phyloP scores from a whole-genome alignment of 768 basidiomycete species.

The Boletus subparvulus region DNA sequence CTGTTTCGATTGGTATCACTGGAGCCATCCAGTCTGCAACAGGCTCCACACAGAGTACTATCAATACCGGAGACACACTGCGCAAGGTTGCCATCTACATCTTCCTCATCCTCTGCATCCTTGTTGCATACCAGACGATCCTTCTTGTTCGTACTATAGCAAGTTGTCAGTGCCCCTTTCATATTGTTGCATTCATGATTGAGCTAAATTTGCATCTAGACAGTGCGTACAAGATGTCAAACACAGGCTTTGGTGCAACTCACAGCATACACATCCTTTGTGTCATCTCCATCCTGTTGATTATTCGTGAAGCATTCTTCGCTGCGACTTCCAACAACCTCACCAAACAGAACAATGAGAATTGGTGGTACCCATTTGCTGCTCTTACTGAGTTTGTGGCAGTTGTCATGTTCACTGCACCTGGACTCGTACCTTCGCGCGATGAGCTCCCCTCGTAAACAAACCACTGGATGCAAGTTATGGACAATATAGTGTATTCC shows the following conservation, averaged over 20 bases:
- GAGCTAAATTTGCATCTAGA: slow-evolving; percentile 14
- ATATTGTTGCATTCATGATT: neutral
- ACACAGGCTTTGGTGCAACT: slow-evolving; percentile 18
- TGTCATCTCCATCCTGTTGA: slow-evolving; percentile 25
- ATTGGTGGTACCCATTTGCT: slow-evolving; percentile 34
- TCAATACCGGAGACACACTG: slow-evolving; percentile 18
- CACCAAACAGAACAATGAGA: slow-evolving; percentile 28
- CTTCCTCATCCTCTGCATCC: slow-evolving; percentile 29
- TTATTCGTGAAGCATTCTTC: slow-evolving; percentile 34
- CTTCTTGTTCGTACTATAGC: slow-evolving; percentile 17
- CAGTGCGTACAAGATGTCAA: slow-evolving; percentile 19
- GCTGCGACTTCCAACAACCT: slow-evolving; percentile 19
- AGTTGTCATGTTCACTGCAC: slow-evolving; percentile 30
- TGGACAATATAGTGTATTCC: neutral
- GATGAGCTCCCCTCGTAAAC: slow-evolving; percentile 25
- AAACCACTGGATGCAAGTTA: neutral
- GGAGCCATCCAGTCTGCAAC: slow-evolving; percentile 21
- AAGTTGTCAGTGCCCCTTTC: slow-evolving; percentile 12
- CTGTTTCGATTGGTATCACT: slow-evolving; percentile 27
- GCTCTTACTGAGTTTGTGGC: slow-evolving; percentile 34
- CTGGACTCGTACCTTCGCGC: slow-evolving; percentile 34
- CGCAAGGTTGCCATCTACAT: slow-evolving; percentile 27
- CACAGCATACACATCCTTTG: slow-evolving; percentile 28
- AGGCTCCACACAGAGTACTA: slow-evolving; percentile 5
- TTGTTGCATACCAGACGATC: slow-evolving; percentile 28